A percentile compares a stretch with the other conserved stretches of the same genome.
phyloP scores from a whole-genome alignment of 345 rosid species.

The Rhodamnia argentea region DNA sequence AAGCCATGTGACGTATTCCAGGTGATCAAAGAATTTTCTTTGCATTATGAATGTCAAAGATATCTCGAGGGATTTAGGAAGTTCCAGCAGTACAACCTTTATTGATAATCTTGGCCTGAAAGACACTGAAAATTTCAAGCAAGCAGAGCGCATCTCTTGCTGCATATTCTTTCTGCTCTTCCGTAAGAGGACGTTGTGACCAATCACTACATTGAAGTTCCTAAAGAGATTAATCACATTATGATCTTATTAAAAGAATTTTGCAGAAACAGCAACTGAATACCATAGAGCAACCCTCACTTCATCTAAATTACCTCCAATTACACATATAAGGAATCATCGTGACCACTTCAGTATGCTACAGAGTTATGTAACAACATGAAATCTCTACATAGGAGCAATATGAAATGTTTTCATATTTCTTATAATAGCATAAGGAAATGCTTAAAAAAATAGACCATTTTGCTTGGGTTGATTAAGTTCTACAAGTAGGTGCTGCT shows the following conservation, averaged over 20 bases:
- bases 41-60: background rate
- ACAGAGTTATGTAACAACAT: background rate
- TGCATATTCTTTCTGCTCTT: conserved; percentile 81
- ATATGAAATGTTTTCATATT: background rate
- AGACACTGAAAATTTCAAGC: conserved; percentile 53
- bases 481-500: background rate
- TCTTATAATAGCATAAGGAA: background rate
- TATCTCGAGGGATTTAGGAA: background rate
- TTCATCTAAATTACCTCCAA: background rate
- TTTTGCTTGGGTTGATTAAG: background rate
- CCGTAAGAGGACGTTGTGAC: conserved; percentile 89
- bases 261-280: background rate
- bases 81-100: conserved; percentile 34
- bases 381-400: background rate
- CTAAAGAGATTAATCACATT: conserved; percentile 34
- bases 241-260: conserved; percentile 5
- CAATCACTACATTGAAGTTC: conserved; percentile 99
- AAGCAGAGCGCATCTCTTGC: conserved; percentile 89
- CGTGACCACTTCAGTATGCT: background rate
- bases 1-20: background rate
- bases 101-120: conserved; percentile 32
- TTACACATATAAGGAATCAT: background rate
- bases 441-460: background rate
- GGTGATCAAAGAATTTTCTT: background rate
- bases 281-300: background rate